Conservation (phyloP, 768 basidiomycete species). For the Serendipita vermifera region DNA sequence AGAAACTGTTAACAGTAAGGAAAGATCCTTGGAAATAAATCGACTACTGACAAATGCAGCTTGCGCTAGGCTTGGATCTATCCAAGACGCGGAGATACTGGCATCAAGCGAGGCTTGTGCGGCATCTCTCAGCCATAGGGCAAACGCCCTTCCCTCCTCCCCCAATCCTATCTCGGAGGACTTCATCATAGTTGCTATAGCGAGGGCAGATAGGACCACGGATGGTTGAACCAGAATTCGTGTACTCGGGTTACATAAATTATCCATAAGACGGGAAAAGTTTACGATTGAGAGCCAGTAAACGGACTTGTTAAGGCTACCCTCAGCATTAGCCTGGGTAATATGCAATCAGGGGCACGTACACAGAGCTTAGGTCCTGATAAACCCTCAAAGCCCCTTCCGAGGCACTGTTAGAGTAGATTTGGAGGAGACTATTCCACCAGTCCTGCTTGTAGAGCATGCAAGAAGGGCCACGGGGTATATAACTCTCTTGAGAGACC, state of each 20-base stretch:
- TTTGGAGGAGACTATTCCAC: constrained; percentile 38
- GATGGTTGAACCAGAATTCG: constrained; percentile 53
- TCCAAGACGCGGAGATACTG: constrained; percentile 37
- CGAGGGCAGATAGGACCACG: constrained; percentile 53
- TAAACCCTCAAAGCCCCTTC: constrained; percentile 29
- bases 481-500: constrained; percentile 10
- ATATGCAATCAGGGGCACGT: no score
- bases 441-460: constrained; percentile 29
- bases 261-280: constrained; percentile 37
- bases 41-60: constrained; percentile 52
- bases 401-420: constrained; percentile 30
- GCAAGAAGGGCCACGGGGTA: constrained; percentile 19
- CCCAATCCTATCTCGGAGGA: constrained; percentile 56
- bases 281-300: constrained; percentile 63
- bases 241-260: constrained; percentile 38
- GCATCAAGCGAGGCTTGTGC: constrained; percentile 43
- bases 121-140: constrained; percentile 41
- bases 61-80: constrained; percentile 55
- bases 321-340: no score
- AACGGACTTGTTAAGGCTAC: constrained; percentile 48
- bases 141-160: constrained; percentile 39
- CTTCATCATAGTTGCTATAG: constrained; percentile 57
- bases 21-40: not conserved
- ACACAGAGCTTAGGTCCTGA: constrained; percentile 42
- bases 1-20: constrained; percentile 44